These are phyloP conservation scores for Hypoxylon sp. DNA, from an alignment of 2,329 filamentous ascomycete species.

Conservation along the genomic window DNA sequence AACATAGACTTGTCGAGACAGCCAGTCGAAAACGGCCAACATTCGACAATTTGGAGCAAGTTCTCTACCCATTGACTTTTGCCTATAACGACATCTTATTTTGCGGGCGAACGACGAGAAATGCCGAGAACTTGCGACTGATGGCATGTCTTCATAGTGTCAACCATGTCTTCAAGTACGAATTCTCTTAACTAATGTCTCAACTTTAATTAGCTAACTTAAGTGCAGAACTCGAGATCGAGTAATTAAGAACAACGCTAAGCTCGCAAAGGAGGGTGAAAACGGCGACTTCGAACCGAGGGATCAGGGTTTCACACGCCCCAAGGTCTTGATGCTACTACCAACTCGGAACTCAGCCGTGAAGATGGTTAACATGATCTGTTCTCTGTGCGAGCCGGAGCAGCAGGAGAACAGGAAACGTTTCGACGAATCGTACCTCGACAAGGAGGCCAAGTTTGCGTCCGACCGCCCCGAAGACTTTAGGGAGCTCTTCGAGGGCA, in stretches of 20 bases:
- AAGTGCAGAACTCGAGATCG: conserved; percentile 80
- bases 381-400: conserved; percentile 81
- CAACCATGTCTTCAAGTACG: conserved; percentile 91
- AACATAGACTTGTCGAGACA: conserved; percentile 75
- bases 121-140: conserved; percentile 77
- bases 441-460: conserved; percentile 77
- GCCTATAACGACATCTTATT: conserved; percentile 86
- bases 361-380: conserved; percentile 82
- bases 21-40: conserved; percentile 67
- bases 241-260: conserved; percentile 92
- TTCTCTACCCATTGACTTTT: conserved; percentile 80
- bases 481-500: conserved; percentile 89
- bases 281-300: conserved; percentile 79
- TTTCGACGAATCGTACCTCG: conserved; percentile 86
- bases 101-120: conserved; percentile 77
- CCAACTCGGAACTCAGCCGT: conserved; percentile 91
- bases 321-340: conserved; percentile 91
- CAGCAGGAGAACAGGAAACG: conserved; percentile 96
- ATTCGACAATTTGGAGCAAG: conserved; percentile 74
- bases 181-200: conserved; percentile 3
- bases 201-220: conserved; percentile 41
- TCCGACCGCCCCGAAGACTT: conserved; percentile 88
- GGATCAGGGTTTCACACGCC: conserved; percentile 95
- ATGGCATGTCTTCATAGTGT: conserved; percentile 86
- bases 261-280: conserved; percentile 76